Evolutionary conservation across 2,329 filamentous ascomycete genomes (phyloP), one percentile per base, ranked within the genome.

Genomic region (Lasiodiplodia gonubiensis): DNA sequence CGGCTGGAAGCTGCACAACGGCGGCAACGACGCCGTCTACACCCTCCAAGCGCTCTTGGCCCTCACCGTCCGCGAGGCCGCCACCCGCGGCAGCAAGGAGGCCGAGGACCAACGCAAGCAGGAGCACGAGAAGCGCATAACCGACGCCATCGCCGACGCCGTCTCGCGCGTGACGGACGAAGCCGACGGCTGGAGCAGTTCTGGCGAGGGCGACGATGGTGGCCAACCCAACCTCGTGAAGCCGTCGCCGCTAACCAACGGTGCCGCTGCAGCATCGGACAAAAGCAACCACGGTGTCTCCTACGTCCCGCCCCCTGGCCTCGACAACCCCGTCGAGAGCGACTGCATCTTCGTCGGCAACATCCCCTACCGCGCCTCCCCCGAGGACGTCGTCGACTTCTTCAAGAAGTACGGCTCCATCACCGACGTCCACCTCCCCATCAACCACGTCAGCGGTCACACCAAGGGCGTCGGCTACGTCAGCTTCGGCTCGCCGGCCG

Each of bases 21-120:
- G 90, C 0, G 86, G 93, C 1, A 97, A 97, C 71, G 93, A 97
- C 75, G 93, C 93, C 0, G 86, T 89, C 1, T 95, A 91, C 75
- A 94, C 92, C 0, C 79, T 97, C 70, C 88, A 90, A 69, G 90
- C 88, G 8, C 86, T 95, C 83, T 77, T 97, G 7, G 86, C 81
- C 5, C 85, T 92, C 68, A 84, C 83, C 46, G 78, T 88, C 71
- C 75, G 78, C 53, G 78, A 82, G 21, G 76, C 83, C 2, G 70
- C 74, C 8, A 77, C 75, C 30, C 76, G 80, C 4, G 74, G 74
- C 1, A 73, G 72, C 3, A 57, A 73, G 2, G 74, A 73, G 30
- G 66, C 73, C 7, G 70, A 75, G 42, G 68, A 70, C 33, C 70
- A 72, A 35, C 68, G 71, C 2, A 71, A 74, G 30, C 71, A 73